Base-by-base conservation (phyloP, 2,329 filamentous ascomycete species). In the Arthrobotrys pseudoclavata region DNA sequence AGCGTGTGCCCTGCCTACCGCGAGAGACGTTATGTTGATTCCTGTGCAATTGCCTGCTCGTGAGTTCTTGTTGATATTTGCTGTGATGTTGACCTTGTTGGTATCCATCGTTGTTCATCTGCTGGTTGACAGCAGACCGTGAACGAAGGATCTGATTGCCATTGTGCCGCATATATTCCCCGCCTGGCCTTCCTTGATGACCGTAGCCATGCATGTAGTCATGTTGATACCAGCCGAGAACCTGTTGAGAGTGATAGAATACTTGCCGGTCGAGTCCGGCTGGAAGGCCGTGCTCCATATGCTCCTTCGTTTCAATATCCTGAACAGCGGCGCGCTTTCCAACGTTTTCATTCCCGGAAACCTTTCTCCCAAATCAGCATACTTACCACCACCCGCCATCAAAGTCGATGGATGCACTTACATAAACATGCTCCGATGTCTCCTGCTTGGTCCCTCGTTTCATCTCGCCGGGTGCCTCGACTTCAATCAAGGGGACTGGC, bases 1-100 rank as follows among this genome's bases (percentile, higher is more conserved):
- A 70, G 34, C 61, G 66, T 20, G 66, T 61, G 12, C 45, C 61
- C 20, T 76, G 72, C 10, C 72, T 31, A 9, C 72, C 72, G 7
- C 72, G 66, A 24, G 66, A 50, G 20, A 61, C 3, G 24, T 61
- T 61, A 31, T 69, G 55, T 22, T 76, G 72, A 13, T 2, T 66
- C 18, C 60, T 67, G 2, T 74, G 53, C 13, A 20, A 7, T 15
- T 68, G 52, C 12, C 50, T 72, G 20, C 15, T 61, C 9, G 31
- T n/a, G 22, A 24, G 24, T 20, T 76, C 72, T 13, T 52, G 60
- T 34, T 69, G 66, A 34, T 67, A 70, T 18, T 26, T 52, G 15
- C 45, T 22, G 9, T 69, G 57, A 24, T 45, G n/a, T 3, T 69
- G 63, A n/a, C 18, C 31, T 15, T 60, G 50, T 26, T 76, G 66